These are phyloP conservation scores for Phytophthora agathidicida DNA, from an alignment of 352 stramenopile species.

Conservation along the genomic window DNA sequence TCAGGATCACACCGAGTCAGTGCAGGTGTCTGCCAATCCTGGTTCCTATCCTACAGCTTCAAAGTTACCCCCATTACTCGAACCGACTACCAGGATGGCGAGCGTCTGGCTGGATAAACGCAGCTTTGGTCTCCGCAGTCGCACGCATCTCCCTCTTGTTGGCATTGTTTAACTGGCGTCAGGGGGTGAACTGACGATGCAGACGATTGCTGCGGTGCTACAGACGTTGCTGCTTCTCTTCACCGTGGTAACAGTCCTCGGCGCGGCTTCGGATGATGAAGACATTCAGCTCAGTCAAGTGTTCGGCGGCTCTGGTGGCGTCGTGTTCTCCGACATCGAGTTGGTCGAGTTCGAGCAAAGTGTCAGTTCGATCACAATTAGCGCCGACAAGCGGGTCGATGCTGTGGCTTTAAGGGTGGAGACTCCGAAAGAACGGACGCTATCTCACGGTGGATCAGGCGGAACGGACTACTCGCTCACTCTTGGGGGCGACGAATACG, in stretches of 20 bases:
- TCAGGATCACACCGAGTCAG: no score
- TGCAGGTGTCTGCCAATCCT: slow-evolving; percentile 31
- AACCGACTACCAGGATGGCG: slow-evolving; percentile 17
- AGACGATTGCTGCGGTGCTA: slow-evolving; percentile 16
- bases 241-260: slow-evolving; percentile 3
- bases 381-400: slow-evolving; percentile 17
- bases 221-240: slow-evolving; percentile 21
- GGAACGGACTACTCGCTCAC: slow-evolving; percentile 26
- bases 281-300: slow-evolving; percentile 33
- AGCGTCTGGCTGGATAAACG: not conserved
- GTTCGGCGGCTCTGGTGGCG: slow-evolving; percentile 28
- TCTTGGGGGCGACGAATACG: slow-evolving; percentile 27
- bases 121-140: no score
- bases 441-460: slow-evolving; percentile 29
- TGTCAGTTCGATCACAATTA: slow-evolving; percentile 26
- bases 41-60: slow-evolving; percentile 29
- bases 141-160: no score
- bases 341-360: slow-evolving; percentile 25
- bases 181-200: not conserved
- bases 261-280: slow-evolving; percentile 31
- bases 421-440: slow-evolving; percentile 13
- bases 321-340: slow-evolving; percentile 38
- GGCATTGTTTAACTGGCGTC: slow-evolving; percentile 11
- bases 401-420: slow-evolving; percentile 18
- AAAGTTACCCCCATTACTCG: not conserved